phyloP scores from a whole-genome alignment of 1,284 basidiomycete genomes.

The Mycocalia duriaeana region DNA sequence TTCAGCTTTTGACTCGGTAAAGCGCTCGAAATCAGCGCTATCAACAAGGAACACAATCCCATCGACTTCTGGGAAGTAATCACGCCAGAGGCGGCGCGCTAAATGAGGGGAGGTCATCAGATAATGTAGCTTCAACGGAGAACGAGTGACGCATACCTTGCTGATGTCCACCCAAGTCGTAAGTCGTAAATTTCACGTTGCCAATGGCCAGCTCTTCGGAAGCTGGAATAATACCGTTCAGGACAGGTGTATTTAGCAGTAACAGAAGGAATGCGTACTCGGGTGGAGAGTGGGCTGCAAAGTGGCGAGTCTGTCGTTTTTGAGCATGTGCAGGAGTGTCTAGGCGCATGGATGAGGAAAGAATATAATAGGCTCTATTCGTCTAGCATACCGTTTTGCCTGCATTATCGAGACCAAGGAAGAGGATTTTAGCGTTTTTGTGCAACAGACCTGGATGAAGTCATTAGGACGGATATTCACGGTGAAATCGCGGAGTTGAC shows the following conservation, averaged over 20 bases:
- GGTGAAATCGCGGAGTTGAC: background rate
- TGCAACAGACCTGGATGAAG: conserved; percentile 76
- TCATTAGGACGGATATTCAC: background rate
- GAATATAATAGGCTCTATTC: no score
- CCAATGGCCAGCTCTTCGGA: conserved; percentile 99
- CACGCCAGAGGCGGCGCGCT: conserved; percentile 98
- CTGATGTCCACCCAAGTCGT: conserved; percentile 96
- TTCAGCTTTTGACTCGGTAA: conserved; percentile 94
- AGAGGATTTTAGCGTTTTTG: conserved; percentile 99
- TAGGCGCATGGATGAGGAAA: no score
- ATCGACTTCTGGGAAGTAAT: conserved; percentile 99
- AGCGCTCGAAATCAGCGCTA: conserved; percentile 93
- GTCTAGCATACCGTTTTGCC: conserved; percentile 86
- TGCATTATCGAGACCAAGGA: conserved; percentile 97
- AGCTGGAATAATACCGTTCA: conserved; percentile 56
- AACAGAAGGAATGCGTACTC: conserved; percentile 58
- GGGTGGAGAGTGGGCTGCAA: conserved; percentile 98
- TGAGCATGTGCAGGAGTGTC: conserved; percentile 99
- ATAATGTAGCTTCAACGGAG: background rate
- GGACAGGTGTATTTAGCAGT: no score
- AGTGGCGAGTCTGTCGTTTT: conserved; percentile 97
- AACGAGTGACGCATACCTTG: conserved; percentile 59
- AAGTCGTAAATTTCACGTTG: conserved; percentile 98
- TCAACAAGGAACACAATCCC: conserved; percentile 99
- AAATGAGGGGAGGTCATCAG: conserved; percentile 1